phyloP scores from a whole-genome alignment of 305 asterid genomes.

The Solanum hybrid region DNA sequence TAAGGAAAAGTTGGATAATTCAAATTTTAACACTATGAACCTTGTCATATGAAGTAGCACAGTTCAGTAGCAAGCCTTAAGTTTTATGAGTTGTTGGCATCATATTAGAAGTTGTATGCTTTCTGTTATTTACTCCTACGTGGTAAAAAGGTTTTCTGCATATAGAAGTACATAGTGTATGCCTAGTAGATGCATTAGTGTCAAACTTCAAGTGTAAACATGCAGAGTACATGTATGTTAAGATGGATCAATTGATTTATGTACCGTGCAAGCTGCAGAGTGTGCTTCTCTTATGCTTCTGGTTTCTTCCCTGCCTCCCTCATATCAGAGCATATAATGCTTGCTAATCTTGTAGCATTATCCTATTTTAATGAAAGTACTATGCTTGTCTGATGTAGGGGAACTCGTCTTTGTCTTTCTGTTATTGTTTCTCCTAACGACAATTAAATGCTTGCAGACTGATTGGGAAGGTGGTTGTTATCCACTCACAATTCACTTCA shows the following conservation, averaged over 20 bases:
- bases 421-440: not conserved
- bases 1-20: not conserved
- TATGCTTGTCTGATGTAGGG: not conserved
- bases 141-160: not conserved
- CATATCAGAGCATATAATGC: not conserved
- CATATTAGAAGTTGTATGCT: not conserved
- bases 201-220: not conserved
- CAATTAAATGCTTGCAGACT: conserved; percentile 12
- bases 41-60: not conserved
- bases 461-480: conserved; percentile 17
- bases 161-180: not conserved
- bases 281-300: not conserved
- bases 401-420: not conserved
- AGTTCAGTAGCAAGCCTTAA: not conserved
- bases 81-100: not conserved
- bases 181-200: not conserved
- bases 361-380: not conserved
- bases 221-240: not conserved
- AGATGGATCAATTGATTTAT: not conserved
- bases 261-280: not conserved
- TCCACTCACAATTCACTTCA: conserved; percentile 14
- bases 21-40: not conserved
- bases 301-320: not conserved
- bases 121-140: not conserved
- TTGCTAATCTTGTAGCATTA: not conserved